A percentile compares a stretch with the other conserved stretches of the same genome.
Evolutionary conservation across 306 rosid species (phyloP).

Genomic region (Sphenostylis stenocarpa): DNA sequence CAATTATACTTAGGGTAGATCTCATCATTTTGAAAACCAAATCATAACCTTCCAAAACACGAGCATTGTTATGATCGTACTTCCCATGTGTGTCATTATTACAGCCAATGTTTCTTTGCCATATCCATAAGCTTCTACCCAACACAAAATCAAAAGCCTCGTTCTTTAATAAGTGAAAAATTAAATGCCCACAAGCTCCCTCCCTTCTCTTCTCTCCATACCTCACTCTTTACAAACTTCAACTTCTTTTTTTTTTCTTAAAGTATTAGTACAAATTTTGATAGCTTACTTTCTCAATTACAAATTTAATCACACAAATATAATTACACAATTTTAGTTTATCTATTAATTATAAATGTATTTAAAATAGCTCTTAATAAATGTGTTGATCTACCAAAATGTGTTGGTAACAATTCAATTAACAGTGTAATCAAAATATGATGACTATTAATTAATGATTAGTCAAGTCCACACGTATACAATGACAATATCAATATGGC

Average conservation of each 20-base stretch:
- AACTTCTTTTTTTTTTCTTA: neutral
- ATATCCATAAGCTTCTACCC: slow-evolving; percentile 10
- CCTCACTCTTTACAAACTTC: neutral
- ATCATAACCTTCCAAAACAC: slow-evolving; percentile 27
- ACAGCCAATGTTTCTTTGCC: slow-evolving; percentile 3
- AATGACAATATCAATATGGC: neutral
- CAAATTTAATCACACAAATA: neutral
- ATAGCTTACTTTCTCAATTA: neutral
- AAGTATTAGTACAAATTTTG: neutral
- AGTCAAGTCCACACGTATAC: neutral
- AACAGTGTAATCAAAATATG: no score
- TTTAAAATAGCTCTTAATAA: no score
- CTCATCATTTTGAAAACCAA: slow-evolving; percentile 14
- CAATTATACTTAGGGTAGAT: neutral
- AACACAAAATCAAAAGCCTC: neutral
- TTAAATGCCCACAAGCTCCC: neutral
- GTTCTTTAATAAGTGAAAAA: neutral
- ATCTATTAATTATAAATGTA: no score
- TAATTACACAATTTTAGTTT: neutral
- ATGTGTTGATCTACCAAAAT: no score
- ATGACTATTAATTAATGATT: no score
- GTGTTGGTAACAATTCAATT: no score
- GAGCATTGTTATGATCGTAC: slow-evolving; percentile 7
- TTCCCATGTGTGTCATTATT: slow-evolving; percentile 29
- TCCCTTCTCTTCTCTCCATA: neutral